Percentiles rank a stretch among this genome's conserved stretches.
Conservation (phyloP, 2,329 filamentous ascomycete genomes). For the Trichophyton rubrum region DNA sequence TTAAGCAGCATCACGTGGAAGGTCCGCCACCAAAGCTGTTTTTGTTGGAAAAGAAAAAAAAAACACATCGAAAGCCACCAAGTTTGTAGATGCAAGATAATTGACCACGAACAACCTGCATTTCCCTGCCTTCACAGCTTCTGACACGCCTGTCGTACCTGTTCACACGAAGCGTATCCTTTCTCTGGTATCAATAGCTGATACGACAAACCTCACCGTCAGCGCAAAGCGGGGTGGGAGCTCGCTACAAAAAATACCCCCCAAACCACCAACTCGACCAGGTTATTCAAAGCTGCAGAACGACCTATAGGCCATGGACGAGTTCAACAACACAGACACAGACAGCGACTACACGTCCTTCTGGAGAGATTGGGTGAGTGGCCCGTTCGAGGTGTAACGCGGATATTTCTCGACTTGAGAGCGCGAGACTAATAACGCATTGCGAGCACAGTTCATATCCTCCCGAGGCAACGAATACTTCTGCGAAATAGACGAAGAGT, state of each 20-base stretch:
- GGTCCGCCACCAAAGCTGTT: neutral
- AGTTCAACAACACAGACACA: slow-evolving; percentile 82
- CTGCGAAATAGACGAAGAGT: slow-evolving; percentile 98
- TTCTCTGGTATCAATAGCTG: neutral
- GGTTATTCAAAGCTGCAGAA: neutral
- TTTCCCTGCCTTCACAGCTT: neutral
- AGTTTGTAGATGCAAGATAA: neutral
- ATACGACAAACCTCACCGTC: neutral
- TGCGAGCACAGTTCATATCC: slow-evolving; percentile 67
- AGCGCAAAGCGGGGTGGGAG: neutral
- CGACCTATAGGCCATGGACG: slow-evolving; percentile 55
- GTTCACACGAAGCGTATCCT: neutral
- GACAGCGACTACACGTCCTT: slow-evolving; percentile 99
- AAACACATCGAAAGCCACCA: neutral
- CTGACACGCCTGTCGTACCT: neutral
- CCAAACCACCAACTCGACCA: neutral
- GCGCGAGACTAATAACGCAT: neutral
- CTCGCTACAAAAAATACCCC: too few species aligned
- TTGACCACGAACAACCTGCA: neutral
- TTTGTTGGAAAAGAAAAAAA: neutral
- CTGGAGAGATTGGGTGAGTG: slow-evolving; percentile 93
- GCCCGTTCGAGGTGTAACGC: neutral
- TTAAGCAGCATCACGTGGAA: neutral
- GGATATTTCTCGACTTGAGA: neutral
- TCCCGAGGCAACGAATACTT: slow-evolving; percentile 98